These are phyloP conservation scores for Sutorius eximius DNA, from an alignment of 1,284 basidiomycete genomes.

Conservation along the genomic window DNA sequence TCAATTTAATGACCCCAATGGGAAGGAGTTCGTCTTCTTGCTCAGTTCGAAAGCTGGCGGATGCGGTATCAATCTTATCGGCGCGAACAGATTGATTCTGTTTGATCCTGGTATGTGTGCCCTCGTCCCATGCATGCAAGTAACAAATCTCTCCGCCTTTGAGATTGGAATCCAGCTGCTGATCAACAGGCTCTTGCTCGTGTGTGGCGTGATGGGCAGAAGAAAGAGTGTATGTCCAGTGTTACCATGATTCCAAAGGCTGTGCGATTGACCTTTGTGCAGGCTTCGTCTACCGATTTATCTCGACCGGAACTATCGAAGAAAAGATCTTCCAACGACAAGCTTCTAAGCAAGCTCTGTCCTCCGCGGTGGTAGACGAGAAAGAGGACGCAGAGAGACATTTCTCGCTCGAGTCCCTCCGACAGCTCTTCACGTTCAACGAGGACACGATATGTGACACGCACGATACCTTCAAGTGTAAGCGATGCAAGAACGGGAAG, in stretches of 20 bases:
- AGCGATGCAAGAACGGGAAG: conserved; percentile 86
- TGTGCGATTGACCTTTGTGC: conserved; percentile 3
- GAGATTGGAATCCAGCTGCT: conserved; percentile 98
- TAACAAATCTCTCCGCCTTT: conserved; percentile 1
- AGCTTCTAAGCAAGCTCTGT: conserved; percentile 95
- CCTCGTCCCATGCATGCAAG: background rate
- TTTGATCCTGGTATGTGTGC: conserved; percentile 83
- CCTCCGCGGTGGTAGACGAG: conserved; percentile 96
- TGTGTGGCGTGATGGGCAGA: conserved; percentile 99
- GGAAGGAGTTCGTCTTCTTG: conserved; percentile 95
- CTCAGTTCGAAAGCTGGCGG: conserved; percentile 97
- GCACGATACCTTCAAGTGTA: conserved; percentile 98
- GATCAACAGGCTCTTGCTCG: conserved; percentile 98
- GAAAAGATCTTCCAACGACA: conserved; percentile 98
- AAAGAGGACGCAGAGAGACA: conserved; percentile 95
- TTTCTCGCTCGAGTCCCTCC: conserved; percentile 88
- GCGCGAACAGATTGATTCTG: conserved; percentile 92
- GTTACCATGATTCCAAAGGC: background rate
- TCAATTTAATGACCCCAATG: conserved; percentile 94
- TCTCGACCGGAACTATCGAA: conserved; percentile 96
- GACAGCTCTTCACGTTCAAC: conserved; percentile 92
- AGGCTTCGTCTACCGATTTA: conserved; percentile 98
- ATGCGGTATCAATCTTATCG: conserved; percentile 97
- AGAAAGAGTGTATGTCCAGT: conserved; percentile 85
- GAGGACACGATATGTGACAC: conserved; percentile 90